Evolutionary conservation across 2,329 filamentous ascomycete species (phyloP).

Genomic region (Aplosporella prunicola): DNA sequence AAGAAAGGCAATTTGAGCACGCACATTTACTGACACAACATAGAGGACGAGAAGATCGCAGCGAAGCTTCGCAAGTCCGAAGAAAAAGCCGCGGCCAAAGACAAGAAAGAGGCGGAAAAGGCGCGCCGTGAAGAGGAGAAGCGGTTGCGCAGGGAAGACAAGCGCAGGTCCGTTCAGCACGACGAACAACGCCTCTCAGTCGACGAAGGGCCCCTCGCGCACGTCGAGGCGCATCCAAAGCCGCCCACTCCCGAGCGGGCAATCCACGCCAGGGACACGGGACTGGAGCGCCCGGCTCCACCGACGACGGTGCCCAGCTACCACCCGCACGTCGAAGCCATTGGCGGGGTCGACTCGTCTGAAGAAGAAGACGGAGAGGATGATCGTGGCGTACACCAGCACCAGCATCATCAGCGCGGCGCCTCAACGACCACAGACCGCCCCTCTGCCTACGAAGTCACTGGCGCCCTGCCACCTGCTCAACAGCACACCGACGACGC

Average conservation of each 20-base stretch:
- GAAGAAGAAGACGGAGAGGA: slow-evolving; percentile 2
- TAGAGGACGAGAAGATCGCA: slow-evolving; percentile 47
- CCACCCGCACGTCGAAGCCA: slow-evolving; percentile 7
- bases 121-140: slow-evolving; percentile 47
- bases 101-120: slow-evolving; percentile 35
- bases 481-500: not conserved
- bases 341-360: slow-evolving; percentile 5
- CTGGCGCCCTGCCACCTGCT: too few relatives aligned
- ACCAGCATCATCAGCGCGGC: not conserved
- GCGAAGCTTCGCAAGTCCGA: slow-evolving; percentile 41
- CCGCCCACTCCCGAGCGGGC: too few relatives aligned
- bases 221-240: slow-evolving; percentile 3
- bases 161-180: slow-evolving; percentile 35
- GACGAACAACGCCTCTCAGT: too few relatives aligned
- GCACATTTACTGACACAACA: slow-evolving; percentile 19
- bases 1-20: too few relatives aligned
- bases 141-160: slow-evolving; percentile 40
- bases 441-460: too few relatives aligned
- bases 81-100: slow-evolving; percentile 33
- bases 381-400: not conserved
- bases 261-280: too few relatives aligned
- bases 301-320: slow-evolving; percentile 5
- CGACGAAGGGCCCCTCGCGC: slow-evolving; percentile 5
- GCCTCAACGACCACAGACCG: not conserved
- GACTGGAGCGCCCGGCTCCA: not conserved